Evolutionary conservation across 148 eudicot species (phyloP).

Genomic region (Euryodendron excelsum): DNA sequence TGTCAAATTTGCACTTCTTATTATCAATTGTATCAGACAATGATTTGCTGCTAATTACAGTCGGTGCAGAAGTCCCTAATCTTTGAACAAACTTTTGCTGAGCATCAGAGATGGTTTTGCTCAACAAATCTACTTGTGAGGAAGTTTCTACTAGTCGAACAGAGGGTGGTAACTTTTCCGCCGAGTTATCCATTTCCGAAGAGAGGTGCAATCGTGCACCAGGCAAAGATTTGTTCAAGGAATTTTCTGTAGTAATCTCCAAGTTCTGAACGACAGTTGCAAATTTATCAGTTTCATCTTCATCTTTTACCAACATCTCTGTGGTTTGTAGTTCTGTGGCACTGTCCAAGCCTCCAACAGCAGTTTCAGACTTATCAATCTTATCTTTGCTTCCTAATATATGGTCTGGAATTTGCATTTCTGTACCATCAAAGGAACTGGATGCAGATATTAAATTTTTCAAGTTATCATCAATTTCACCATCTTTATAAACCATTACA

Average conservation of each 20-base stretch:
- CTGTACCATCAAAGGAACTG: conserved; percentile 26
- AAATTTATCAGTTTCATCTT: conserved; percentile 23
- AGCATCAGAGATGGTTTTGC: conserved; percentile 23
- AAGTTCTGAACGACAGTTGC: conserved; percentile 10
- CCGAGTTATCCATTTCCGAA: conserved; percentile 19
- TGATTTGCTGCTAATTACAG: conserved; percentile 20
- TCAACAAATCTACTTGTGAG: conserved; percentile 8
- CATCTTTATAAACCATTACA: conserved; percentile 54
- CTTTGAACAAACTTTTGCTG: conserved; percentile 30
- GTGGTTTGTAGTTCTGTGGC: conserved; percentile 17
- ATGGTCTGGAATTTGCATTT: conserved; percentile 20
- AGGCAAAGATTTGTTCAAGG: conserved; percentile 17
- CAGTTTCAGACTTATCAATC: conserved; percentile 12
- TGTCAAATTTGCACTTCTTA: conserved; percentile 36
- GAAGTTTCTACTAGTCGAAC: conserved; percentile 21
- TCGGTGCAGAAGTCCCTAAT: conserved; percentile 25
- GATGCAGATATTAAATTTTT: conserved; percentile 29
- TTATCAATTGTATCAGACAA: conserved; percentile 29
- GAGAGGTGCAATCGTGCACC: conserved; percentile 16
- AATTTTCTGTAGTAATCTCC: conserved; percentile 7
- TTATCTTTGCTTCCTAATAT: conserved; percentile 15
- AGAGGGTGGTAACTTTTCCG: conserved; percentile 7
- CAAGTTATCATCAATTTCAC: conserved; percentile 40
- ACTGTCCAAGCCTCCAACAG: conserved; percentile 18
- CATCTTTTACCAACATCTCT: conserved; percentile 14